phyloP scores from a whole-genome alignment of 495 filamentous ascomycete genomes.

The Penicillium diatomitis region DNA sequence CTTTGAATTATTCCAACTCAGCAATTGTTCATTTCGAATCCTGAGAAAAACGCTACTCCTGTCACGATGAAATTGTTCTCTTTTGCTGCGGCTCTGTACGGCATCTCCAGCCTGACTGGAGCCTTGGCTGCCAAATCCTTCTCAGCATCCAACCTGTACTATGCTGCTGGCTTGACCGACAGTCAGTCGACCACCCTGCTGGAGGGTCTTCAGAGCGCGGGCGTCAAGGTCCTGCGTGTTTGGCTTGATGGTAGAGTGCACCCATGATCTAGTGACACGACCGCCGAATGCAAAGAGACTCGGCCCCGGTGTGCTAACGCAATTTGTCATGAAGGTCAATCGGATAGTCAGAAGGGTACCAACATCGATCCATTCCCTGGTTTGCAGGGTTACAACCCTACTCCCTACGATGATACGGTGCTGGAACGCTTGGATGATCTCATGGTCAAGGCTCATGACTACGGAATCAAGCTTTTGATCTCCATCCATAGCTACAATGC shows the following conservation, averaged over 20 bases:
- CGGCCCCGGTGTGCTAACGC: too few species aligned
- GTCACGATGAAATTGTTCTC: neutral
- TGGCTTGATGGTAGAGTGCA: neutral
- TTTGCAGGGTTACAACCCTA: neutral
- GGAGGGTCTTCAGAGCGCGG: slow-evolving; percentile 4
- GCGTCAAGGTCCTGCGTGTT: slow-evolving; percentile 1
- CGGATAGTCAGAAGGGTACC: neutral
- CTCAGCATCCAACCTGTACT: slow-evolving; percentile 9
- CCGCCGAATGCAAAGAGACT: too few species aligned
- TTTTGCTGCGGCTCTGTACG: neutral
- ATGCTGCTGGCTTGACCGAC: slow-evolving; percentile 7
- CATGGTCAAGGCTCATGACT: slow-evolving; percentile 1
- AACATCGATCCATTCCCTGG: neutral
- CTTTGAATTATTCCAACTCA: too few species aligned
- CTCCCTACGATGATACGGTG: neutral
- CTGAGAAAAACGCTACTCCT: neutral
- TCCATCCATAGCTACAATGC: slow-evolving; percentile 2
- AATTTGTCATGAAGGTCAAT: neutral
- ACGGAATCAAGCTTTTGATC: slow-evolving; percentile 2
- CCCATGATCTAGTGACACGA: too few species aligned
- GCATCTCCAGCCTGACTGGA: slow-evolving; percentile 5
- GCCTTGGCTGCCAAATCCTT: slow-evolving; percentile 6
- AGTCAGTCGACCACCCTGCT: slow-evolving; percentile 3
- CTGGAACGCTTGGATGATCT: neutral
- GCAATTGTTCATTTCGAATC: neutral